phyloP scores from a whole-genome alignment of 805 yeast genomes.

The Sungouiella thailandica region DNA sequence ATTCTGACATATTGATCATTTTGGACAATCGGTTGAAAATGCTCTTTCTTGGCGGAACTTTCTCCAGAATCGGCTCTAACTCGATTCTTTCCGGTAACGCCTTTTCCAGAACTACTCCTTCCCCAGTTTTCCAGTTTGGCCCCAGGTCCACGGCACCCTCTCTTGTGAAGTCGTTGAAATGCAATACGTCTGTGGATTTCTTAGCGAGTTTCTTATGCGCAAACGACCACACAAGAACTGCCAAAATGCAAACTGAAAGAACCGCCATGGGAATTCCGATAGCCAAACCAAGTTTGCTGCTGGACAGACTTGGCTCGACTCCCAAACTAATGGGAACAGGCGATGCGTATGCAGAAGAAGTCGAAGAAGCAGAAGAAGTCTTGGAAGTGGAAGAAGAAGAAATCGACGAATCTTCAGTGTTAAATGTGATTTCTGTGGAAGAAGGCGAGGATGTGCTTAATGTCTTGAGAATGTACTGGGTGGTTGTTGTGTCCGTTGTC shows the following conservation, averaged over 20 bases:
- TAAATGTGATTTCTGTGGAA: not conserved
- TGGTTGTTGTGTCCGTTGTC: not conserved
- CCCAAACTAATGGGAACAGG: too few species aligned
- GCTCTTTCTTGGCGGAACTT: not conserved
- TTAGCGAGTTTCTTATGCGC: constrained; percentile 8
- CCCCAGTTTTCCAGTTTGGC: not conserved
- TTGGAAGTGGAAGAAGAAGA: not conserved
- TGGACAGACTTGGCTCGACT: not conserved
- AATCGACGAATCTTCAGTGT: not conserved
- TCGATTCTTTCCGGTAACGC: not conserved
- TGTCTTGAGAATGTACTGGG: not conserved
- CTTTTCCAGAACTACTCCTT: too few species aligned
- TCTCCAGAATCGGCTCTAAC: not conserved
- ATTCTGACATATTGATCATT: constrained; percentile 19
- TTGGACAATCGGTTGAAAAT: constrained; percentile 19
- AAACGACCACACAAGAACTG: constrained; percentile 7
- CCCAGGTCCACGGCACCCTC: not conserved
- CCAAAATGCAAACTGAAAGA: constrained; percentile 19
- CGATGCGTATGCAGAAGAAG: not conserved
- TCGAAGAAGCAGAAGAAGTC: not conserved
- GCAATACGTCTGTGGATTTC: constrained; percentile 6
- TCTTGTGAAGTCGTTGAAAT: constrained; percentile 2
- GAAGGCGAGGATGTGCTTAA: not conserved
- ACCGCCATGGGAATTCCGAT: constrained; percentile 30
- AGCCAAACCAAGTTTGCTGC: constrained; percentile 24